These are phyloP conservation scores for Proliferodiscus dingleyae DNA, from an alignment of 2,329 filamentous ascomycete species.

Conservation along the genomic window DNA sequence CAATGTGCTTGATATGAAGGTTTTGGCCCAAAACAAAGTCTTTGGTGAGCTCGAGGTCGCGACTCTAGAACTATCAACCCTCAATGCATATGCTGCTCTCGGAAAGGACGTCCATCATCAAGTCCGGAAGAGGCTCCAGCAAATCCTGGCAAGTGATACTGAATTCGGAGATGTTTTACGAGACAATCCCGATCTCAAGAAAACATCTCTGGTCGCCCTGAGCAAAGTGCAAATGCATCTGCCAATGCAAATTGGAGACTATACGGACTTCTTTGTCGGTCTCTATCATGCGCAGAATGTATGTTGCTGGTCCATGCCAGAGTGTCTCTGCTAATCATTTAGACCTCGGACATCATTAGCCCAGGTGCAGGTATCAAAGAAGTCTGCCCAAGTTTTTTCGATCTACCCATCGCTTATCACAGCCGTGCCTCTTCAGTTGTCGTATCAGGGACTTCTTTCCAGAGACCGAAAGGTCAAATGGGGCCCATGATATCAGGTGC, in stretches of 20 bases:
- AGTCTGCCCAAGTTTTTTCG: slow-evolving; percentile 38
- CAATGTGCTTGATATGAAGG: background rate
- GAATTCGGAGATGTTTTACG: background rate
- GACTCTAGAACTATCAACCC: background rate
- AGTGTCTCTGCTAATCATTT: background rate
- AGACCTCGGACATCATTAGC: background rate
- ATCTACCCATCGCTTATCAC: slow-evolving; percentile 49
- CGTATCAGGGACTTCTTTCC: slow-evolving; percentile 66
- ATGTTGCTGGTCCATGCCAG: background rate
- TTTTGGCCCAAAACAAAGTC: background rate
- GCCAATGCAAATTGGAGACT: background rate
- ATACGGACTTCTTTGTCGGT: background rate
- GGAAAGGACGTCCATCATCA: background rate
- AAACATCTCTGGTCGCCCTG: background rate
- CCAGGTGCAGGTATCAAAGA: background rate
- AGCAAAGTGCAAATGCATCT: background rate
- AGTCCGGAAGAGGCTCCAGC: background rate
- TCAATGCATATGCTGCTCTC: background rate
- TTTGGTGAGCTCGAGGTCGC: background rate
- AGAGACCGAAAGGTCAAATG: slow-evolving; percentile 46
- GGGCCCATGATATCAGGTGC: slow-evolving; percentile 22
- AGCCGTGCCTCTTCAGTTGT: slow-evolving; percentile 72
- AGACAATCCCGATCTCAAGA: background rate
- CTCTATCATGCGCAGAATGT: background rate
- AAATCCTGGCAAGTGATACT: background rate